Evolutionary conservation across 1,284 basidiomycete genomes (phyloP), one percentile per base, ranked within the genome.

Genomic region (Dichomitus squalens): DNA sequence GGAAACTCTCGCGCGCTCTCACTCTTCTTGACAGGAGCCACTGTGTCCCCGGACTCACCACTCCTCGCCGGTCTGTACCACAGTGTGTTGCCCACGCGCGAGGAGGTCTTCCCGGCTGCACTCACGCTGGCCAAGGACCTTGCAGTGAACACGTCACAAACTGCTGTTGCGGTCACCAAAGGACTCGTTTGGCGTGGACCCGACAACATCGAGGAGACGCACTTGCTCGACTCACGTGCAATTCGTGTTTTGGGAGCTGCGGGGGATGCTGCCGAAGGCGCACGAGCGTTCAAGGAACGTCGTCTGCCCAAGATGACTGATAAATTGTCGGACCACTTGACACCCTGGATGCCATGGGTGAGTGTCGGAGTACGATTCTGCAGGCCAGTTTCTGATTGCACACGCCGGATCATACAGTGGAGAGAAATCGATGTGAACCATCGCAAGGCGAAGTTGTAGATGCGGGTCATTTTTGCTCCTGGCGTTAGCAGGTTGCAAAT

Each of bases 291-390:
- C 71, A 78, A 72, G 60, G 78, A 84, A 61, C 75, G 73, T 52
- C 72, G 82, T 18, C 44, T 64, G 8, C 76, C 79, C 0, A 75
- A 73, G 43, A 83, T 84, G 57, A 66, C 65, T 9, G 81, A 80
- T 41, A 78, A 71, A 4, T 58, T 84, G 43, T 75, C 76, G 1
- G 74, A 74, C 36, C 69, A 73, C 43, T 57, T 73, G 48, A 69
- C 75, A 3, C 66, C 69, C 7, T 80, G 79, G 76, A 76, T 76
- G 59, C 80, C 82, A 39, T 84, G 82, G 82, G 82, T 84, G 53
- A 64, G 77, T 55, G 33, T 8, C 4, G 6, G 4, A 23, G n/a
- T 2, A 29, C 14, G 12, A 9, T 23, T 11, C 40, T 16, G 12
- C 12, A 1, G 12, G 23, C 40, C 31, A 7, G 11, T 48, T 4